Percentiles rank a stretch among this genome's conserved stretches.
phyloP scores from a whole-genome alignment of 345 rosid species.

The Arabidopsis arenosa region DNA sequence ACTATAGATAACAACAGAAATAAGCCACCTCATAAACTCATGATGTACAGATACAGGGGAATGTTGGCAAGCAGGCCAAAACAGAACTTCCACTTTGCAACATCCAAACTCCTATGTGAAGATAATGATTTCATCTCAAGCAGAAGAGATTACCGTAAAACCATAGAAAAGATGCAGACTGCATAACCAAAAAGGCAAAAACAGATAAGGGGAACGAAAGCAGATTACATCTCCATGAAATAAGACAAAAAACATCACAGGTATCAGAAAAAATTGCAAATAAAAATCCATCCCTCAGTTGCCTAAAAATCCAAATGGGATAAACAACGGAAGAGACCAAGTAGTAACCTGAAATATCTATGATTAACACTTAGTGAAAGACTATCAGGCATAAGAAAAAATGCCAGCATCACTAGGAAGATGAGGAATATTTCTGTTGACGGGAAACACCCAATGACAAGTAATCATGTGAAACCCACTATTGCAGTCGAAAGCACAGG shows the following conservation, averaged over 20 bases:
- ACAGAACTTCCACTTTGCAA: background rate
- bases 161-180: background rate
- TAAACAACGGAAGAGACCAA: background rate
- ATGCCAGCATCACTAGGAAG: background rate
- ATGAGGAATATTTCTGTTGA: background rate
- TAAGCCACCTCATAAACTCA: background rate
- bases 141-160: background rate
- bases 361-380: background rate
- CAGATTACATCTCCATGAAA: background rate
- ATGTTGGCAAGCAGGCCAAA: background rate
- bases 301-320: background rate
- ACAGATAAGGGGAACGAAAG: background rate
- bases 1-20: background rate
- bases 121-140: background rate
- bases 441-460: background rate
- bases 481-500: background rate
- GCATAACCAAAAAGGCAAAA: background rate
- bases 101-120: background rate
- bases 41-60: background rate
- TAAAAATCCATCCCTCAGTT: background rate
- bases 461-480: background rate
- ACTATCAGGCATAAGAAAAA: background rate
- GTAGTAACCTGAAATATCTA: background rate
- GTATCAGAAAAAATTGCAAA: background rate
- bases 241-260: background rate